Evolutionary conservation across 176 grass and related monocot species (phyloP).

Genomic region (Guadua angustifolia): DNA sequence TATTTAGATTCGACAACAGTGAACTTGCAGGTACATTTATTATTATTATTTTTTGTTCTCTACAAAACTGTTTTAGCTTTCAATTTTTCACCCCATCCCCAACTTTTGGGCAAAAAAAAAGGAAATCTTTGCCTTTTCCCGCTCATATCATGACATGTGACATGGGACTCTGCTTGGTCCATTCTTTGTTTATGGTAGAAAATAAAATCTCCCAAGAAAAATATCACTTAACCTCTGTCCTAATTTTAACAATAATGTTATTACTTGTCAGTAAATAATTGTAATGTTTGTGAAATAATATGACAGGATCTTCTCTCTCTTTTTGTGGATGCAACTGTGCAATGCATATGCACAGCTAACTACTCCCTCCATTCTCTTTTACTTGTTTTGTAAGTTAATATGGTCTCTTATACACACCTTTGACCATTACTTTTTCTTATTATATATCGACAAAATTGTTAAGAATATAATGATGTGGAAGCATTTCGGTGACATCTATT

Average conservation of each 20-base stretch:
- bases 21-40: slow-evolving; percentile 74
- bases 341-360: neutral
- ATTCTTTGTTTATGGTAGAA: neutral
- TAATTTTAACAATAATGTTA: neutral
- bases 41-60: slow-evolving; percentile 12
- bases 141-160: neutral
- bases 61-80: neutral
- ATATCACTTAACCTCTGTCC: neutral
- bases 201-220: neutral
- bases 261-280: neutral
- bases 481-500: neutral
- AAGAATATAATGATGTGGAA: neutral
- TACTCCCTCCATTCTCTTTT: neutral
- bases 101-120: neutral
- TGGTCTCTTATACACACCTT: neutral
- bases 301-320: neutral
- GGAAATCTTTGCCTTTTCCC: neutral
- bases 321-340: neutral
- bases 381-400: neutral
- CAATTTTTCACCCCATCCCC: neutral
- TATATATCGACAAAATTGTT: neutral
- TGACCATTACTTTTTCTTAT: neutral
- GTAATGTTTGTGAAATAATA: neutral
- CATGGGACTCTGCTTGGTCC: neutral
- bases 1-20: slow-evolving; percentile 72